These are phyloP conservation scores for Arctostaphylos glauca DNA, from an alignment of 148 eudicot species.

Conservation along the genomic window DNA sequence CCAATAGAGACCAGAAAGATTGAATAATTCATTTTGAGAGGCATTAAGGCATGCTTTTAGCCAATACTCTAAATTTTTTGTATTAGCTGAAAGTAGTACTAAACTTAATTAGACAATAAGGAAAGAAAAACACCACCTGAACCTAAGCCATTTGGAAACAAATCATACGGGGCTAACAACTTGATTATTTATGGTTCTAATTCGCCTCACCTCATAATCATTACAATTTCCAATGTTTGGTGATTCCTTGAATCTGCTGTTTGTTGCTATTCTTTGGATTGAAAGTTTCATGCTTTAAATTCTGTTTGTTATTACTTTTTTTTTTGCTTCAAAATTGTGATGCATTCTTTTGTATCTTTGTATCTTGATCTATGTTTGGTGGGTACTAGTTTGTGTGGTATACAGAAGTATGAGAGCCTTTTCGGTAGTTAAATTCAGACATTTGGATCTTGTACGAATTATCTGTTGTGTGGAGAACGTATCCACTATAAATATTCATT, in stretches of 20 bases:
- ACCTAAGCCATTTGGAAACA: neutral
- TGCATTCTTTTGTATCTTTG: neutral
- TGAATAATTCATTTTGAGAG: too few relatives aligned
- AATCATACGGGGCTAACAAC: neutral
- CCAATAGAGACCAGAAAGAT: too few relatives aligned
- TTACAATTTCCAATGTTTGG: neutral
- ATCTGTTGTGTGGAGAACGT: neutral
- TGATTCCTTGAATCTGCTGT: neutral
- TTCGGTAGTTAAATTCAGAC: neutral
- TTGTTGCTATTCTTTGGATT: neutral
- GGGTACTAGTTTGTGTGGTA: neutral
- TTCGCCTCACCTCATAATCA: neutral
- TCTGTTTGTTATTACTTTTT: neutral
- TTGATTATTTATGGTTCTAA: neutral
- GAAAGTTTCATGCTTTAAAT: neutral
- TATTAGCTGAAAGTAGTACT: neutral
- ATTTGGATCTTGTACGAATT: neutral
- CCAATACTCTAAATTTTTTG: too few relatives aligned
- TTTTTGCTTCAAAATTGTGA: neutral
- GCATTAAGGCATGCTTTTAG: too few relatives aligned
- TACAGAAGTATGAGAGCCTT: too few relatives aligned
- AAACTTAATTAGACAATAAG: neutral
- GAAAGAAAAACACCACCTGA: neutral
- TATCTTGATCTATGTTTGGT: neutral
- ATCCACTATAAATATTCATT: neutral